Percentiles rank a stretch among this genome's conserved stretches.
These are phyloP conservation scores for Alternaria sp. DNA, from an alignment of 2,329 filamentous ascomycete genomes.

Conservation along the genomic window DNA sequence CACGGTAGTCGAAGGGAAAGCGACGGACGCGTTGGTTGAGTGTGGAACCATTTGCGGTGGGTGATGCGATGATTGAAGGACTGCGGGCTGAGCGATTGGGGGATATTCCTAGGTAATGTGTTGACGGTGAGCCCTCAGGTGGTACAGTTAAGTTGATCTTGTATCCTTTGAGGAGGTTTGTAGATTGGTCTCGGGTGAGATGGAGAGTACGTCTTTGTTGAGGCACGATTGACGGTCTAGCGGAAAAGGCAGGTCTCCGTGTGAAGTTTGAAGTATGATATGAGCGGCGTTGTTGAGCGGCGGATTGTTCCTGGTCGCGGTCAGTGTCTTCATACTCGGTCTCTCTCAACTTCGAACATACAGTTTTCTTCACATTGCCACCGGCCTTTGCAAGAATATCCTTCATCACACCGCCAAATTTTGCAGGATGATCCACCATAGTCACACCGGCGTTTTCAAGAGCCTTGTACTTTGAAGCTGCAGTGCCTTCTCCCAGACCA, in stretches of 20 bases:
- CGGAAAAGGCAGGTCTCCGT: constrained; percentile 21
- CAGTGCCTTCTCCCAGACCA: constrained; percentile 70
- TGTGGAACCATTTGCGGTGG: constrained; percentile 56
- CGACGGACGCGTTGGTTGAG: constrained; percentile 56
- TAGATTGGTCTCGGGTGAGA: constrained; percentile 62
- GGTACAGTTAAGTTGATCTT: constrained; percentile 58
- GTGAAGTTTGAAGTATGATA: constrained; percentile 50
- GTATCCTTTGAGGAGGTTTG: constrained; percentile 63
- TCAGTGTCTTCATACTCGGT: constrained; percentile 1
- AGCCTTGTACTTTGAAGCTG: constrained; percentile 70
- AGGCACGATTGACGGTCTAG: constrained; percentile 3
- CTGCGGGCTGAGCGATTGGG: constrained; percentile 69
- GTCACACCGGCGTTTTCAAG: constrained; percentile 72
- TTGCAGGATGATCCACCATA: constrained; percentile 78
- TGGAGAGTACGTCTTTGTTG: constrained; percentile 63
- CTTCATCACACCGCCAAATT: constrained; percentile 75
- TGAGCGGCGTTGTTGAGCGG: constrained; percentile 58
- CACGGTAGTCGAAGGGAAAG: constrained; percentile 70
- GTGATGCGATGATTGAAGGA: constrained; percentile 71
- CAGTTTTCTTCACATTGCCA: constrained; percentile 52
- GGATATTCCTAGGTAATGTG: constrained; percentile 67
- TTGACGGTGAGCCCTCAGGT: constrained; percentile 39
- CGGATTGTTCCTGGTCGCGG: constrained; percentile 41
- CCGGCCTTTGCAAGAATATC: constrained; percentile 61
- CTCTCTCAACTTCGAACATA: constrained; percentile 22